A percentile compares a stretch with the other conserved stretches of the same genome.
Conservation (phyloP, 768 basidiomycete genomes). For the Xerocomus spinulosus region DNA sequence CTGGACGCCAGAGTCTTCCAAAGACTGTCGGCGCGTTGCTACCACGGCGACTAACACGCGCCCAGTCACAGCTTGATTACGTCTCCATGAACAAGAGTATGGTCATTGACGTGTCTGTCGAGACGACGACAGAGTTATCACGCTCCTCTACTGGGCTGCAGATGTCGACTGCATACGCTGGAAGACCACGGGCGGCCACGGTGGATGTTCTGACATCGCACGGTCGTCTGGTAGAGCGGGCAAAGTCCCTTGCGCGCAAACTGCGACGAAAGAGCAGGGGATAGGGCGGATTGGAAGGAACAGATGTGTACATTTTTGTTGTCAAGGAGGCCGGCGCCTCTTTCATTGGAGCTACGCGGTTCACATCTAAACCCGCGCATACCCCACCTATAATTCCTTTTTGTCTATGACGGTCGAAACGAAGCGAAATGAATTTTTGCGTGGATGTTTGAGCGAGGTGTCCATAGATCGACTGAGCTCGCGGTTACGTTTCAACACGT, state of each 20-base stretch:
- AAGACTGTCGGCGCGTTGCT: constrained; percentile 40
- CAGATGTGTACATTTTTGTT: no score
- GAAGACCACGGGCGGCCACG: constrained; percentile 33
- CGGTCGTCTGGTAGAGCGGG: constrained; percentile 32
- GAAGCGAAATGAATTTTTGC: constrained; percentile 17
- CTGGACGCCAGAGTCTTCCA: constrained; percentile 39
- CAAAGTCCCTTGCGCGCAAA: constrained; percentile 41
- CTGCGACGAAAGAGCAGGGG: constrained; percentile 38
- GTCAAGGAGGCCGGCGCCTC: constrained; percentile 23
- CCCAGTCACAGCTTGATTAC: constrained; percentile 38
- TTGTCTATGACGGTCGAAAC: constrained; percentile 13
- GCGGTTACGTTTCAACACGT: constrained; percentile 12
- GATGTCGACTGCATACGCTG: constrained; percentile 19
- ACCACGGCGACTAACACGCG: constrained; percentile 43
- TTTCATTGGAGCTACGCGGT: constrained; percentile 13
- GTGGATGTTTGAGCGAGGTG: neutral
- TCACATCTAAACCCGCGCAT: constrained; percentile 26
- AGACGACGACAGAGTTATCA: constrained; percentile 32
- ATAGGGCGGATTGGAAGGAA: no score
- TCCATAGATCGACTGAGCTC: constrained; percentile 8
- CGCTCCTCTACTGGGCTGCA: constrained; percentile 1
- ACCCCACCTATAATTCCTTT: constrained; percentile 12
- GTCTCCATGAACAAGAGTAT: constrained; percentile 28
- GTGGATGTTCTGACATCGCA: constrained; percentile 25
- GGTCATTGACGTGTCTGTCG: constrained; percentile 46